phyloP scores from a whole-genome alignment of 192 early-diverging fungal species.

The Borealophlyctis nickersoniae region DNA sequence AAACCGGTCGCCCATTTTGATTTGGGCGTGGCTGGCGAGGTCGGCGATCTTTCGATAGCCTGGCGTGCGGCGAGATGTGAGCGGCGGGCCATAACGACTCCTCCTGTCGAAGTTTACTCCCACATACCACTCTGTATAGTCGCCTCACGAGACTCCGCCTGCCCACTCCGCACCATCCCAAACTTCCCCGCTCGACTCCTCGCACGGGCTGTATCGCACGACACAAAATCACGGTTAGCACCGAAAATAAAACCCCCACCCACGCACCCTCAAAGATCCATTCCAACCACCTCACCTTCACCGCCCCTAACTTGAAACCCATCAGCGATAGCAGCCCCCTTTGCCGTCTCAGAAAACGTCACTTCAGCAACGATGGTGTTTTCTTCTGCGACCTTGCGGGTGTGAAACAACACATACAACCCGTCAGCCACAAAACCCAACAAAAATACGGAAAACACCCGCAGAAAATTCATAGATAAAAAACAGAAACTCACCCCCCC shows the following conservation, averaged over 20 bases:
- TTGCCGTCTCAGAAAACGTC: constrained; percentile 79
- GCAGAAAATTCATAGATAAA: not conserved
- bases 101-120: constrained; percentile 9
- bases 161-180: constrained; percentile 11
- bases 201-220: constrained; percentile 2
- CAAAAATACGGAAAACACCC: not conserved
- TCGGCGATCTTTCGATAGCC: constrained; percentile 70
- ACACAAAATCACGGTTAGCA: constrained; percentile 3
- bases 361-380: constrained; percentile 91
- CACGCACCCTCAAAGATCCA: constrained; percentile 6
- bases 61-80: constrained; percentile 19
- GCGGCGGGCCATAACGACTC: not conserved
- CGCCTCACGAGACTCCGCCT: constrained; percentile 40
- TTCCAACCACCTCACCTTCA: constrained; percentile 21
- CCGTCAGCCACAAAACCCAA: not conserved
- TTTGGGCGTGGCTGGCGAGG: constrained; percentile 61
- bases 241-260: not conserved
- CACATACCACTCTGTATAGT: constrained; percentile 41
- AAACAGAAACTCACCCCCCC: constrained; percentile 41
- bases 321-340: constrained; percentile 72
- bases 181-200: constrained; percentile 1
- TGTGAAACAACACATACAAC: not conserved
- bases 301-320: constrained; percentile 38
- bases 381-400: constrained; percentile 79
- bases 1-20: constrained; percentile 70